A percentile compares a stretch with the other conserved stretches of the same genome.
These are phyloP conservation scores for Sophora flavescens DNA, from an alignment of 306 rosid genomes.

Conservation along the genomic window DNA sequence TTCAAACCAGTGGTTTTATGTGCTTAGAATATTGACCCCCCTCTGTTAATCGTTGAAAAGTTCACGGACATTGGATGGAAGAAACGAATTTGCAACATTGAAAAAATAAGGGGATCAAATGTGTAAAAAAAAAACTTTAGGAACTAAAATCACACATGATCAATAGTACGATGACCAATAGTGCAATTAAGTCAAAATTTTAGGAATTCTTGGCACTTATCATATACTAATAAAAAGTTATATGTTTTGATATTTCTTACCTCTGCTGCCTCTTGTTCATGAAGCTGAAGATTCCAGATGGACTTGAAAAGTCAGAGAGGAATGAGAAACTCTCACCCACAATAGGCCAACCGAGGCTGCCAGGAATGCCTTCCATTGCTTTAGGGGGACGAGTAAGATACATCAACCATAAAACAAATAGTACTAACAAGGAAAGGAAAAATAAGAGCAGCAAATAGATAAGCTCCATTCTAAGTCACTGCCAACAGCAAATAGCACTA, in stretches of 20 bases:
- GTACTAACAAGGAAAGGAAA: slow-evolving; percentile 44
- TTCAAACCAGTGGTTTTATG: too few species aligned
- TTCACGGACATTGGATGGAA: too few species aligned
- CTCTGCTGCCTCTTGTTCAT: slow-evolving; percentile 80
- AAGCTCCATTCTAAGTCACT: slow-evolving; percentile 55
- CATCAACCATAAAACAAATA: slow-evolving; percentile 52
- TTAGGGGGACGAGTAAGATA: slow-evolving; percentile 65
- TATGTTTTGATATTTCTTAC: slow-evolving; percentile 46
- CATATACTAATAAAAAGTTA: neutral
- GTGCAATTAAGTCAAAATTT: too few species aligned
- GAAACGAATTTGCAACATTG: too few species aligned
- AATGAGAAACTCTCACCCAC: slow-evolving; percentile 83
- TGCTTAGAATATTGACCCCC: too few species aligned
- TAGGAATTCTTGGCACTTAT: too few species aligned
- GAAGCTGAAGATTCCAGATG: slow-evolving; percentile 83
- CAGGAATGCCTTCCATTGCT: slow-evolving; percentile 77
- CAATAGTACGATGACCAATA: too few species aligned
- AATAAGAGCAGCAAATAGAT: slow-evolving; percentile 43
- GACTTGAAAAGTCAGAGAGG: slow-evolving; percentile 76
- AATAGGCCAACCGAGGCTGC: slow-evolving; percentile 87
- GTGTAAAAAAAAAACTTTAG: too few species aligned
- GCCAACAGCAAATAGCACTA: slow-evolving; percentile 12
- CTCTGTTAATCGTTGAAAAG: too few species aligned
- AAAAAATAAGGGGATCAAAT: too few species aligned
- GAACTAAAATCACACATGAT: too few species aligned